These are phyloP conservation scores for Jamesozyma piceae DNA, from an alignment of 805 yeast species.

Conservation along the genomic window DNA sequence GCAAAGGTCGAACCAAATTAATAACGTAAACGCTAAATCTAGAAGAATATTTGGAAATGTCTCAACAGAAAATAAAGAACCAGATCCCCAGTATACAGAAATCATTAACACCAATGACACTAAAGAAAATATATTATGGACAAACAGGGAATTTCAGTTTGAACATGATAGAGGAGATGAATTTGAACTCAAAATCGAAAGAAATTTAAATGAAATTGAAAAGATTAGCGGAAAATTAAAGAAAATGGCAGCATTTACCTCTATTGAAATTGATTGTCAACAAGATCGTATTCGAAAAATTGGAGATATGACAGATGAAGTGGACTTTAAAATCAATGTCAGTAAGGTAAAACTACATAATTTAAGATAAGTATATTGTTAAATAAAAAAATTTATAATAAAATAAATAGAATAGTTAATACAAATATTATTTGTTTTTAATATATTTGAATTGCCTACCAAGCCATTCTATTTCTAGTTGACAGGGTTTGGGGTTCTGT, in stretches of 20 bases:
- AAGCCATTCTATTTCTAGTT: too few relatives aligned
- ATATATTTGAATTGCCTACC: too few relatives aligned
- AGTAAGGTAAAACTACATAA: constrained; percentile 61
- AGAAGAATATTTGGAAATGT: neutral
- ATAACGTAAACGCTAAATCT: neutral
- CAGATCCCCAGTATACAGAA: neutral
- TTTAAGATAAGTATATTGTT: constrained; percentile 19
- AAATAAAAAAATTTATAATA: too few relatives aligned
- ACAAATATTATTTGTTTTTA: too few relatives aligned
- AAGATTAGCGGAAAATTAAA: constrained; percentile 59
- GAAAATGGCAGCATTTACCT: constrained; percentile 59
- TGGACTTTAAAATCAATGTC: constrained; percentile 74
- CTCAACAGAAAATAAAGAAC: neutral
- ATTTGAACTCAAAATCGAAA: constrained; percentile 76
- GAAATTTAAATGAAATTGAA: constrained; percentile 70
- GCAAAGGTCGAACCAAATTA: neutral
- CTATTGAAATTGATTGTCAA: constrained; percentile 72
- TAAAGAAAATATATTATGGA: constrained; percentile 29
- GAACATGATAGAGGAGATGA: constrained; percentile 88
- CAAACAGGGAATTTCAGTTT: constrained; percentile 63
- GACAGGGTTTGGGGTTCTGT: too few relatives aligned
- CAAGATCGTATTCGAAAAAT: constrained; percentile 61
- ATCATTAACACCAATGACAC: neutral
- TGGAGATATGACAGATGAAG: constrained; percentile 71
- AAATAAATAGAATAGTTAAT: too few relatives aligned